Evolutionary conservation across 306 rosid species (phyloP), one percentile per base, ranked within the genome.

Genomic region (Psophocarpus tetragonolobus): DNA sequence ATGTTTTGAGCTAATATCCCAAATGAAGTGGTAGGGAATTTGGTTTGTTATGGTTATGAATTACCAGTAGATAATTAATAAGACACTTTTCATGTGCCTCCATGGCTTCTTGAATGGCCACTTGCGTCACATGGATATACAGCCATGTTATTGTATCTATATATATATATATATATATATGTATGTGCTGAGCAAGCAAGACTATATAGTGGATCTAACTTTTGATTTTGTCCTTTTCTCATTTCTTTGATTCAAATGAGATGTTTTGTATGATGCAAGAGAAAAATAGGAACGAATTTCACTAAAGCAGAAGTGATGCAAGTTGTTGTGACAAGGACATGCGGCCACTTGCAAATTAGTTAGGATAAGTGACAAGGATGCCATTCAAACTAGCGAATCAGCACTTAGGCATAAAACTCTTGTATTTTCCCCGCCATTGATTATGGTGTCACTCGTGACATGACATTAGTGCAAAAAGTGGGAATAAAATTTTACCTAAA

Each of bases 271-370:
- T 41, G 67, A 48, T 58, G 70, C 18, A 62, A 53, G 45, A 61
- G 32, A 17, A 36, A 7, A 48, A 44, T 11, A 10, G 10, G 23
- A 11, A 8, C 56, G 13, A 6, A 27, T 82, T 62, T 51, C 5
- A 21, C 57, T 29, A 21, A 70, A 82, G 32, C 60, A n/a, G 77
- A 65, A 73, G 32, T 23, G 36, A 30, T 66, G 61, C 79, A 61
- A 77, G 84, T 77, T 61, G 60, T 71, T 11, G 70, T 23, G 85
- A 74, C 12, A 78, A 17, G 13, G 84, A 78, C 80, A 32, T 78
- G 61, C 15, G 32, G 8, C 86, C 76, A 62, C 85, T 71, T 66
- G 85, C 76, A 64, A 65, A 64, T 35, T 63, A 21, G 38, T 54
- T 76, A 4, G 58, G 45, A 64, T 56, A 75, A 69, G 44, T 38